phyloP scores from a whole-genome alignment of 768 basidiomycete genomes.

The Trichaptum fuscoviolaceum region DNA sequence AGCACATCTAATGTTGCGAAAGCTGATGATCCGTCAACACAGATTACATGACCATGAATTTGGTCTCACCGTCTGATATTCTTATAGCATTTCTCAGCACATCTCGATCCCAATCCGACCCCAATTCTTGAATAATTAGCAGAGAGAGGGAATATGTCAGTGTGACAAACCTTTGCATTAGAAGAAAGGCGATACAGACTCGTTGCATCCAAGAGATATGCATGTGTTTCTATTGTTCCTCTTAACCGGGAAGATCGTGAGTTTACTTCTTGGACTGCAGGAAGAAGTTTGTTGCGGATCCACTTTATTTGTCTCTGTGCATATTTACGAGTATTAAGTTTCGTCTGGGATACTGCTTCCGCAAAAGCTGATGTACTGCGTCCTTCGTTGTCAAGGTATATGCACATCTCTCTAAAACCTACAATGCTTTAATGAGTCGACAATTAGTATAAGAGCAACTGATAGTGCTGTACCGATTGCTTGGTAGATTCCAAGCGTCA shows the following conservation, averaged over 20 bases:
- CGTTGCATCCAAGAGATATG: conserved; percentile 66
- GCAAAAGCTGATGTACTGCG: conserved; percentile 39
- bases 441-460: conserved; percentile 4
- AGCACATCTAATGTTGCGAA: conserved; percentile 48
- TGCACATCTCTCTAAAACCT: conserved; percentile 92
- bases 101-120: conserved; percentile 51
- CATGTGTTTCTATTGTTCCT: conserved; percentile 30
- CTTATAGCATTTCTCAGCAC: conserved; percentile 47
- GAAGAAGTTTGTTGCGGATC: conserved; percentile 87
- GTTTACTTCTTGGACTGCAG: conserved; percentile 53
- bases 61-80: conserved; percentile 42
- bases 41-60: not conserved
- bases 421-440: conserved; percentile 9
- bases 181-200: conserved; percentile 32
- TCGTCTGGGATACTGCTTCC: conserved; percentile 71
- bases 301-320: conserved; percentile 89
- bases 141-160: conserved; percentile 6
- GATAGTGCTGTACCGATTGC: conserved; percentile 62
- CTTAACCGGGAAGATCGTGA: conserved; percentile 21
- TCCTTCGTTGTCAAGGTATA: conserved; percentile 47
- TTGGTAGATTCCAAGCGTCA: conserved; percentile 87
- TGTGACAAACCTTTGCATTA: not conserved
- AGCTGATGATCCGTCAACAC: conserved; percentile 30
- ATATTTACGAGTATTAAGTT: conserved; percentile 83
- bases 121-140: conserved; percentile 33